Percentiles rank a stretch among this genome's conserved stretches.
phyloP scores from a whole-genome alignment of 805 yeast species.

The Maudiozyma saulgeensis region DNA sequence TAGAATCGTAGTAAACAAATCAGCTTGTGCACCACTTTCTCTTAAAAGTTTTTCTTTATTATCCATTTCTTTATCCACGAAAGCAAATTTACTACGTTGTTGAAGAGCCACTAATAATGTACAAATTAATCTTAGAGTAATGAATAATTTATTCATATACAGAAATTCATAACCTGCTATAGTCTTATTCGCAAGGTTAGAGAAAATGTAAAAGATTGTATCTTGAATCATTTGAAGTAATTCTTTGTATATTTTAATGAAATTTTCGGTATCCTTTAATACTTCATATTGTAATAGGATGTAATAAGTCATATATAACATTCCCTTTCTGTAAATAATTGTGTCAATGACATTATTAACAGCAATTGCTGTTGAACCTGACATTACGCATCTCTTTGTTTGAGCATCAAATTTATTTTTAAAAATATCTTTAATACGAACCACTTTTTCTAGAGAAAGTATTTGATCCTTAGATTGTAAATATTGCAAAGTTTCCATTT shows the following conservation, averaged over 20 bases:
- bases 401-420: constrained; percentile 14
- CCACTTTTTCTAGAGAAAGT: constrained; percentile 16
- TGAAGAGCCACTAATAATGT: constrained; percentile 20
- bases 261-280: constrained; percentile 11
- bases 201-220: constrained; percentile 24
- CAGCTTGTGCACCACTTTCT: constrained; percentile 9
- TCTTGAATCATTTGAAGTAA: constrained; percentile 21
- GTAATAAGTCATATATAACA: constrained; percentile 17
- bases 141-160: constrained; percentile 22
- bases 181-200: constrained; percentile 24
- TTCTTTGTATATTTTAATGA: constrained; percentile 14
- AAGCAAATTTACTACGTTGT: constrained; percentile 14
- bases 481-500: constrained; percentile 20
- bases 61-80: neutral
- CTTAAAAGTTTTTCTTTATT: neutral
- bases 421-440: constrained; percentile 11
- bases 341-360: constrained; percentile 22
- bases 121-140: constrained; percentile 15
- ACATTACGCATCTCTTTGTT: constrained; percentile 16
- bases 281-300: constrained; percentile 21
- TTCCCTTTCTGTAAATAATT: constrained; percentile 21
- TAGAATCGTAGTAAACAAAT: constrained; percentile 11
- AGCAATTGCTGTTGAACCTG: constrained; percentile 17
- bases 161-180: constrained; percentile 27
- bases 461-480: constrained; percentile 19